Percentiles rank a stretch among this genome's conserved stretches.
phyloP scores from a whole-genome alignment of 2,329 filamentous ascomycete species.

The Arthroderma sp. region DNA sequence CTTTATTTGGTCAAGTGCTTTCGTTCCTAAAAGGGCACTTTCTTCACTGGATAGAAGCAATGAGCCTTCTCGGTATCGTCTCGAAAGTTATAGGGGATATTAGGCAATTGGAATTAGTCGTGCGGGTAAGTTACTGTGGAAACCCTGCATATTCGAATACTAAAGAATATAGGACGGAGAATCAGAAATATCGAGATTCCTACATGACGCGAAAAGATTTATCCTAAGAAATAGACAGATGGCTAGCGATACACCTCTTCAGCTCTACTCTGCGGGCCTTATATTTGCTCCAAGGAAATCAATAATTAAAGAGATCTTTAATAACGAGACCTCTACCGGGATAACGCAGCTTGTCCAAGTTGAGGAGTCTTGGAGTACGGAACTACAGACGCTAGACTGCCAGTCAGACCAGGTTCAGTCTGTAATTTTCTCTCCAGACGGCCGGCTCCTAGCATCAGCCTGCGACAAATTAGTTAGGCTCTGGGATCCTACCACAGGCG shows the following conservation, averaged over 20 bases:
- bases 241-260: neutral
- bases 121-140: constrained; percentile 9
- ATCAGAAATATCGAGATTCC: neutral
- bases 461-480: constrained; percentile 12
- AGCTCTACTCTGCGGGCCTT: constrained; percentile 5
- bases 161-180: neutral
- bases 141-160: constrained; percentile 15
- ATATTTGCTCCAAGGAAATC: neutral
- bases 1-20: constrained; percentile 5
- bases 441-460: constrained; percentile 7
- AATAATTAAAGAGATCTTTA: constrained; percentile 5
- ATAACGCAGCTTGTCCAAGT: neutral
- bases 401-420: constrained; percentile 5
- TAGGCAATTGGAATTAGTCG: neutral
- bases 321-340: neutral
- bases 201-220: constrained; percentile 7
- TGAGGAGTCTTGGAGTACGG: neutral
- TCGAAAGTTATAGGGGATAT: constrained; percentile 14
- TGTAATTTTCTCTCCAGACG: constrained; percentile 10
- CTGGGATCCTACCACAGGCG: neutral
- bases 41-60: constrained; percentile 12
- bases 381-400: constrained; percentile 6
- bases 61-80: constrained; percentile 20
- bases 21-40: constrained; percentile 8
- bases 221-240: neutral